Evolutionary conservation across 2,329 filamentous ascomycete species (phyloP).

Genomic region (Pseudogymnoascus sp.): DNA sequence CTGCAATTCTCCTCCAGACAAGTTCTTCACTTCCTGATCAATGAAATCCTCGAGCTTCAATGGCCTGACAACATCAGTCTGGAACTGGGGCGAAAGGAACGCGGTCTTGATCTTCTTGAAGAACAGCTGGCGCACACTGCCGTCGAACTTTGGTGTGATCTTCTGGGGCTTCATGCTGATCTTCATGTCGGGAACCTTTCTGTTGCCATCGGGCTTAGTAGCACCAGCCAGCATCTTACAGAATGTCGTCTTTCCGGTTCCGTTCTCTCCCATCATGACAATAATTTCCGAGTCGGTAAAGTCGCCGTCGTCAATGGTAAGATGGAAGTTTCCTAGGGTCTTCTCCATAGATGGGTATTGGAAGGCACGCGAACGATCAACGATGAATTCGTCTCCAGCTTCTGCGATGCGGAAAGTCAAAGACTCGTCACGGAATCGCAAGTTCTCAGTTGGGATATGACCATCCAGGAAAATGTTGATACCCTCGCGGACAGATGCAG

Average conservation of each 20-base stretch:
- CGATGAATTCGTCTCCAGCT: slow-evolving; percentile 77
- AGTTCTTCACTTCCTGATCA: slow-evolving; percentile 97
- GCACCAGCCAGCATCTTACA: slow-evolving; percentile 92
- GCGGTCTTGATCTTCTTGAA: slow-evolving; percentile 99
- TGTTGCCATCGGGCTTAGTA: slow-evolving; percentile 76
- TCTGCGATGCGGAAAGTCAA: slow-evolving; percentile 92
- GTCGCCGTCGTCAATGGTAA: slow-evolving; percentile 70
- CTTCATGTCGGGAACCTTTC: slow-evolving; percentile 82
- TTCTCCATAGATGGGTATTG: slow-evolving; percentile 87
- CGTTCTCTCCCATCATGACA: slow-evolving; percentile 99
- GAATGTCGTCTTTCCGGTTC: slow-evolving; percentile 98
- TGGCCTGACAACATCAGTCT: slow-evolving; percentile 99
- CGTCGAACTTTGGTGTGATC: slow-evolving; percentile 96
- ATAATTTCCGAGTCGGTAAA: slow-evolving; percentile 99
- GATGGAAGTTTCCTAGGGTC: slow-evolving; percentile 80
- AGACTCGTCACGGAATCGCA: slow-evolving; percentile 96
- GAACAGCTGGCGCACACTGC: slow-evolving; percentile 94
- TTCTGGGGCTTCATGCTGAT: slow-evolving; percentile 99
- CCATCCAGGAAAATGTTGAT: slow-evolving; percentile 99
- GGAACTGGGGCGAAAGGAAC: slow-evolving; percentile 95
- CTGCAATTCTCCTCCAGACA: slow-evolving; percentile 98
- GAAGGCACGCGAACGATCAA: slow-evolving; percentile 79
- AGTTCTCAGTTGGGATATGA: slow-evolving; percentile 94
- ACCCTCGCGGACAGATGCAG: slow-evolving; percentile 92
- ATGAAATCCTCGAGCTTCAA: slow-evolving; percentile 98